Percentiles rank a stretch among this genome's conserved stretches.
Conservation (phyloP, 1,284 basidiomycete species). For the Singerocomus inundabilis region DNA sequence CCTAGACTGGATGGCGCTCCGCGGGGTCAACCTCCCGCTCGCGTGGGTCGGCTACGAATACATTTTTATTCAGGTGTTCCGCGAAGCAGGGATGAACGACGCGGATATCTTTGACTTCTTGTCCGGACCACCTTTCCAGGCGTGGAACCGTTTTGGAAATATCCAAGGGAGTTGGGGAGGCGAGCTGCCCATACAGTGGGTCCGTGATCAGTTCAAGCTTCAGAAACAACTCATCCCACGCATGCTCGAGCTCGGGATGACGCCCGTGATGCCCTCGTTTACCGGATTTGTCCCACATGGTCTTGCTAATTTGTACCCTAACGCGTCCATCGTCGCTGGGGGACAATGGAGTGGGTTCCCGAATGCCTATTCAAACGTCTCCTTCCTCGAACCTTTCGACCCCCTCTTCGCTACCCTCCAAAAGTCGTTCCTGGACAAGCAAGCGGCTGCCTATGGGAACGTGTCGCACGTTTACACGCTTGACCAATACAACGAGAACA, state of each 20-base stretch:
- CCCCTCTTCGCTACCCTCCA: conserved; percentile 40
- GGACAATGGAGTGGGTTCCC: conserved; percentile 40
- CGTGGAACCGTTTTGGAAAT: conserved; percentile 46
- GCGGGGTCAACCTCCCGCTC: conserved; percentile 44
- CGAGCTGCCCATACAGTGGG: conserved; percentile 37
- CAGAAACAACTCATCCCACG: conserved; percentile 40
- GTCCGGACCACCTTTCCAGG: conserved; percentile 43
- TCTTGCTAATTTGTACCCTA: conserved; percentile 35
- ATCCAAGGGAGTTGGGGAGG: conserved; percentile 43
- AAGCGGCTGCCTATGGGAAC: conserved; percentile 39
- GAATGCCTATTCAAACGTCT: conserved; percentile 34
- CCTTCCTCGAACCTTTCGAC: conserved; percentile 45
- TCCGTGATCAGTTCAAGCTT: conserved; percentile 40
- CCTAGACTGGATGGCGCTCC: conserved; percentile 46
- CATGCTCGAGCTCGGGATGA: conserved; percentile 47
- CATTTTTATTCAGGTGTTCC: conserved; percentile 38
- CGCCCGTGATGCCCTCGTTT: conserved; percentile 43
- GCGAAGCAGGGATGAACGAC: conserved; percentile 39
- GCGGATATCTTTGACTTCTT: conserved; percentile 37
- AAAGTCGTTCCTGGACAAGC: conserved; percentile 42
- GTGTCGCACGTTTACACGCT: conserved; percentile 44
- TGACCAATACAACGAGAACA: conserved; percentile 47
- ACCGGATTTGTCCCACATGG: conserved; percentile 43
- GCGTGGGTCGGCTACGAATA: conserved; percentile 45
- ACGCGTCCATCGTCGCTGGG: conserved; percentile 39